Evolutionary conservation across 2,329 filamentous ascomycete genomes (phyloP), one percentile per base, ranked within the genome.

Genomic region (Cladosporium sp.): DNA sequence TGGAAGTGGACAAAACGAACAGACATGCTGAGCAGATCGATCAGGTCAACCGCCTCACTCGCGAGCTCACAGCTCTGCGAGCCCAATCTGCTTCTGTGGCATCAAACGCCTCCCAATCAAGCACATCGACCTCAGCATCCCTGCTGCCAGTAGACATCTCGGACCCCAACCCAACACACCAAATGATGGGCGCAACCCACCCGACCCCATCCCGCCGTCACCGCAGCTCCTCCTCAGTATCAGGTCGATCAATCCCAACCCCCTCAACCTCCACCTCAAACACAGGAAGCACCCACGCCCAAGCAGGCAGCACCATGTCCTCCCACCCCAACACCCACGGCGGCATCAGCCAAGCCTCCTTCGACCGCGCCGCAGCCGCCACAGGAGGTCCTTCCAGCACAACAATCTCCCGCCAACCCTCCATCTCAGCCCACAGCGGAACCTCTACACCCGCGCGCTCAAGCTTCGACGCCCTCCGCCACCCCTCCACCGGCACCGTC

Each of bases 1-100:
- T 7, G 7, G 18, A 27, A 17, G 13, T 13, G 19, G 12, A 17
- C n/a, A 15, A 12, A 3, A 22, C 1, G 15, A 17, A 24, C 18
- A 18, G 7, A 27, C 11, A 17, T 18, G 43, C 50, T 52, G 17
- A 52, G 17, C 11, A 18, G 3, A 15, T 15, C 13, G 4, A 36
- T n/a, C 64, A 92, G 89, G 88, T 96, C 54, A 97, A 97, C 72
- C 89, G 92, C 29, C 78, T 97, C 27, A 95, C 89, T 1, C 86
- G 92, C 51, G 92, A 97, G 67, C 82, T 97, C 30, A 85, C 86
- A 13, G 77, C 89, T 47, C 82, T 97, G n/a, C 87, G 91, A 52
- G 80, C 82, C 19, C 81, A 68, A 51, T 81, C 81, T 7, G 78
- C 80, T 5, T 83, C 80, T 1, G 80, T 83, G 22, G 80, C 80